Evolutionary conservation across 1,139 yeast species (phyloP).

Genomic region (Saccharomyces hybrid): DNA sequence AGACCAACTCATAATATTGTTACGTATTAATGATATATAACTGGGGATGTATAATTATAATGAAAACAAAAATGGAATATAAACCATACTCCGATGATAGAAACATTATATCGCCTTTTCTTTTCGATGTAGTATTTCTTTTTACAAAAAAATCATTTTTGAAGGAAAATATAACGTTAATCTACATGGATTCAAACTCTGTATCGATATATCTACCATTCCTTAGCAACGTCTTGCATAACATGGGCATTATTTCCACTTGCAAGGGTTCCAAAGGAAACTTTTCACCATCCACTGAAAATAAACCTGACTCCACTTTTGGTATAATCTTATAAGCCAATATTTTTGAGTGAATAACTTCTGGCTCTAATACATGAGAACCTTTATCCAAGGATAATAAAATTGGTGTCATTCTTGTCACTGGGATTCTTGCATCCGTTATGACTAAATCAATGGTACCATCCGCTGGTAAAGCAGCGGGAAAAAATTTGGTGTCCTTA

Average conservation of each 20-base stretch:
- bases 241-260: slow-evolving; percentile 62
- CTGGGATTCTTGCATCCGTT: slow-evolving; percentile 55
- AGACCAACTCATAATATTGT: not conserved
- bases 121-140: not conserved
- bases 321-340: slow-evolving; percentile 73
- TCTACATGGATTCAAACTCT: slow-evolving; percentile 19
- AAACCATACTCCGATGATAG: slow-evolving; percentile 2
- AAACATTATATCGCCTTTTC: not conserved
- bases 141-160: not conserved
- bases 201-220: slow-evolving; percentile 35
- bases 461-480: slow-evolving; percentile 85
- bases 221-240: slow-evolving; percentile 35
- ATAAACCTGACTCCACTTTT: slow-evolving; percentile 43
- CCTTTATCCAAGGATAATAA: slow-evolving; percentile 69
- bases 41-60: not conserved
- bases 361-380: slow-evolving; percentile 58
- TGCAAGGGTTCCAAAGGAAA: slow-evolving; percentile 75
- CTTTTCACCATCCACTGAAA: slow-evolving; percentile 85
- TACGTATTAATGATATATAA: not conserved
- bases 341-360: slow-evolving; percentile 68
- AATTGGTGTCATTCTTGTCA: slow-evolving; percentile 48
- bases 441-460: slow-evolving; percentile 77
- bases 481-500: slow-evolving; percentile 76
- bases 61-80: slow-evolving; percentile 3
- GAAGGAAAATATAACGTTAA: not conserved